These are phyloP conservation scores for Funneliformis mosseae DNA, from an alignment of 192 early-diverging fungal genomes.

Conservation along the genomic window DNA sequence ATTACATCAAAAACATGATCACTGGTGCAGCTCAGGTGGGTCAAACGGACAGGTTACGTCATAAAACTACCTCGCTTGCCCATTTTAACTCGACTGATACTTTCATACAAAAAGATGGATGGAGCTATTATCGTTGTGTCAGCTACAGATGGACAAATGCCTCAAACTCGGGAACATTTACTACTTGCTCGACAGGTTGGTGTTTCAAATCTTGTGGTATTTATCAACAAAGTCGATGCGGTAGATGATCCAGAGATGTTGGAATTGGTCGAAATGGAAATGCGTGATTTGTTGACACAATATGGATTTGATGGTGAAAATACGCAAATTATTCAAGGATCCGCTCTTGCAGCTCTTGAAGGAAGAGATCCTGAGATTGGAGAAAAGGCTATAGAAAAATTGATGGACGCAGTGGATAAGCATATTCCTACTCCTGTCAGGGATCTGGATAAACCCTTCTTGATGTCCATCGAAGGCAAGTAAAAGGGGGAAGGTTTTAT, in stretches of 20 bases:
- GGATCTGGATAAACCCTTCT: conserved; percentile 98
- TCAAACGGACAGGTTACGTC: neutral
- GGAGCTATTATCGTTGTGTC: conserved; percentile 98
- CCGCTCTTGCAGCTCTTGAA: conserved; percentile 95
- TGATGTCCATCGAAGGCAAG: conserved; percentile 93
- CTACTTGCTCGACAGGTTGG: conserved; percentile 96
- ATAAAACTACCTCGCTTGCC: neutral
- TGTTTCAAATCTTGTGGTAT: conserved; percentile 89
- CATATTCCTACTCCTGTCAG: conserved; percentile 90
- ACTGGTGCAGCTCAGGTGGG: conserved; percentile 93
- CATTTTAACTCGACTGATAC: neutral
- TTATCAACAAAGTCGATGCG: conserved; percentile 98
- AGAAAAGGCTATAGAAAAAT: conserved; percentile 82
- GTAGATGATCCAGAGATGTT: conserved; percentile 97
- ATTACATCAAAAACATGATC: conserved; percentile 99
- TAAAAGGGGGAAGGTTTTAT: neutral
- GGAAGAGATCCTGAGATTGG: conserved; percentile 89
- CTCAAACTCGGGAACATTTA: conserved; percentile 98
- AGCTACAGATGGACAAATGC: conserved; percentile 98
- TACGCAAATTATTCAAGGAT: conserved; percentile 89
- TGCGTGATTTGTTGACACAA: conserved; percentile 89
- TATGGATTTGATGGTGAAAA: conserved; percentile 94
- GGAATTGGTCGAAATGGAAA: conserved; percentile 99
- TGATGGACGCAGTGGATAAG: conserved; percentile 91
- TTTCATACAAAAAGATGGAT: conserved; percentile 68